phyloP scores from a whole-genome alignment of 2,329 filamentous ascomycete genomes.

The Coniochaeta sp. region DNA sequence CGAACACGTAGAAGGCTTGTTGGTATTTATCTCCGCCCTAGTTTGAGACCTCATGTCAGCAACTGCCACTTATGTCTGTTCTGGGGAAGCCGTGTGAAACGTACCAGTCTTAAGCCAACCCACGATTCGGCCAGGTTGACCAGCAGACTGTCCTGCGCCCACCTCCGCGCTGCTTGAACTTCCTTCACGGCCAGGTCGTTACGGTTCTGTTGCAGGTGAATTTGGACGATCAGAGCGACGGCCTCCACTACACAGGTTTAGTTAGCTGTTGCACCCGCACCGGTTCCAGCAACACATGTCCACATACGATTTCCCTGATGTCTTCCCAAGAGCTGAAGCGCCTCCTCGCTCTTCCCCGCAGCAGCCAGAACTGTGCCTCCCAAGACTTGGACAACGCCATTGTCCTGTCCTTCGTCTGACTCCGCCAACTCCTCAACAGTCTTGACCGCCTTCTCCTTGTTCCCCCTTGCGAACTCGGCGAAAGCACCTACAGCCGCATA shows the following conservation, averaged over 20 bases:
- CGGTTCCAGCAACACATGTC: not conserved
- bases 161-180: slow-evolving; percentile 76
- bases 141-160: slow-evolving; percentile 89
- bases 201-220: slow-evolving; percentile 86
- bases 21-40: slow-evolving; percentile 95
- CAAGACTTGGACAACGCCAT: slow-evolving; percentile 72
- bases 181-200: slow-evolving; percentile 88
- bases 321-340: slow-evolving; percentile 67
- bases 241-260: slow-evolving; percentile 49
- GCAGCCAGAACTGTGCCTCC: slow-evolving; percentile 76
- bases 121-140: slow-evolving; percentile 94
- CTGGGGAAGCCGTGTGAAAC: slow-evolving; percentile 18
- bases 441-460: slow-evolving; percentile 53
- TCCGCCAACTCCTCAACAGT: slow-evolving; percentile 60
- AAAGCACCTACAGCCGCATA: slow-evolving; percentile 70
- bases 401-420: slow-evolving; percentile 51
- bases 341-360: slow-evolving; percentile 76
- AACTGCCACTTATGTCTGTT: not conserved
- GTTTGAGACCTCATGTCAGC: not conserved
- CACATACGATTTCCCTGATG: slow-evolving; percentile 77
- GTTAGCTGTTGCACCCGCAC: not conserved
- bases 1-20: slow-evolving; percentile 93
- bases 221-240: slow-evolving; percentile 83
- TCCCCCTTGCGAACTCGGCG: slow-evolving; percentile 57
- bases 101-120: slow-evolving; percentile 80